Percentiles rank a stretch among this genome's conserved stretches.
Conservation (phyloP, 2,329 filamentous ascomycete genomes). For the Penicillium sp. region DNA sequence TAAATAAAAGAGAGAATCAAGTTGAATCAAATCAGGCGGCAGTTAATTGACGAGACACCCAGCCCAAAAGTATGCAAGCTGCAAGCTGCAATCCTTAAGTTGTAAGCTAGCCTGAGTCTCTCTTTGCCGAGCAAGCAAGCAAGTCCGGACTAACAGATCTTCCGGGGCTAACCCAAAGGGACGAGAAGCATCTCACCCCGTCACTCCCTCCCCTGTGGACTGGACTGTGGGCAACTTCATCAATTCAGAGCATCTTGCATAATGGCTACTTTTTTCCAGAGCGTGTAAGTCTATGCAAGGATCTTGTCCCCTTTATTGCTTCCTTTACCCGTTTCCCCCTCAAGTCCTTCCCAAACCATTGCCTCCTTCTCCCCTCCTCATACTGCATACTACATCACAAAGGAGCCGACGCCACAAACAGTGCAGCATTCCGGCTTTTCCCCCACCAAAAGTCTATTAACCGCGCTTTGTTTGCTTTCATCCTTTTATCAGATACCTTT, state of each 20-base stretch:
- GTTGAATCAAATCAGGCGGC: too few species aligned
- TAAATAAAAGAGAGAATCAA: neutral
- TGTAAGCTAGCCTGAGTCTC: too few species aligned
- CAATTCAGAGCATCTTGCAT: slow-evolving; percentile 21
- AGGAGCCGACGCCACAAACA: slow-evolving; percentile 23
- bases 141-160: slow-evolving; percentile 26
- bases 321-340: neutral
- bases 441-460: slow-evolving; percentile 14
- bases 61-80: neutral
- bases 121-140: too few species aligned
- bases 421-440: slow-evolving; percentile 19
- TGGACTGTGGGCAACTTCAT: slow-evolving; percentile 6
- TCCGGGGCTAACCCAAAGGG: slow-evolving; percentile 27
- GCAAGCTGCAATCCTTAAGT: too few species aligned
- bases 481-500: slow-evolving; percentile 10
- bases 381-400: slow-evolving; percentile 24
- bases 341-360: too few species aligned
- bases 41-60: neutral
- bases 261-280: slow-evolving; percentile 56
- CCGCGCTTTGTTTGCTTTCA: slow-evolving; percentile 9
- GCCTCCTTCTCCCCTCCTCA: slow-evolving; percentile 22
- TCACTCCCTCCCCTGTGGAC: too few species aligned
- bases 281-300: slow-evolving; percentile 48
- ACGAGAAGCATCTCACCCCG: slow-evolving; percentile 11
- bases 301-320: neutral